These are phyloP conservation scores for Talaromyces atroroseus DNA, from an alignment of 2,329 filamentous ascomycete genomes.

Conservation along the genomic window DNA sequence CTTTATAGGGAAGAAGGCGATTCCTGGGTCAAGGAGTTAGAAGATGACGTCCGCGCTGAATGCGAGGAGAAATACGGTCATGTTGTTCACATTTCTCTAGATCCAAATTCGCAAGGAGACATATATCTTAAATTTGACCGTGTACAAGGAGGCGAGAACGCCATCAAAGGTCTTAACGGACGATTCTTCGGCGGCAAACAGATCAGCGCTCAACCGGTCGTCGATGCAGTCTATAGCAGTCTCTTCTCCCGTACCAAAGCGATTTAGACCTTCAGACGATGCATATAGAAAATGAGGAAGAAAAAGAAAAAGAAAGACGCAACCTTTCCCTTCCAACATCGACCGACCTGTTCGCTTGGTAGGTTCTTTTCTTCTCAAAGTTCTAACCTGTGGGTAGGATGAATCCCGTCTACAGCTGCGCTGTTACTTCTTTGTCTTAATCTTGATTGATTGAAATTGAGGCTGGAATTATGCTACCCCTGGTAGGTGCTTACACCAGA, in stretches of 20 bases:
- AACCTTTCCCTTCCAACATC: slow-evolving; percentile 14
- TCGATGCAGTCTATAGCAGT: slow-evolving; percentile 98
- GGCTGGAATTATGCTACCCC: slow-evolving; percentile 13
- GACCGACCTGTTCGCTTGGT: slow-evolving; percentile 17
- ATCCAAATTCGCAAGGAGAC: slow-evolving; percentile 89
- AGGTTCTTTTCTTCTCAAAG: slow-evolving; percentile 22
- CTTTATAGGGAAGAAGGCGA: slow-evolving; percentile 71
- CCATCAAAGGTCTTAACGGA: slow-evolving; percentile 95
- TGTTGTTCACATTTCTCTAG: slow-evolving; percentile 93
- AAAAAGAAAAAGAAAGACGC: not conserved
- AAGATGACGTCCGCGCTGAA: slow-evolving; percentile 87
- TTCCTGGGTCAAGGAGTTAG: slow-evolving; percentile 84
- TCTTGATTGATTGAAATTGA: not conserved
- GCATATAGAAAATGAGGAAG: not conserved
- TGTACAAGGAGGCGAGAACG: slow-evolving; percentile 91
- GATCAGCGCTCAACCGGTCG: slow-evolving; percentile 91
- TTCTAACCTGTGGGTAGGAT: slow-evolving; percentile 22
- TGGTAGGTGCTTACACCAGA: slow-evolving; percentile 16
- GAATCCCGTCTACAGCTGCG: slow-evolving; percentile 10
- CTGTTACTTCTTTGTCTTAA: not conserved
- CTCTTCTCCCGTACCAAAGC: slow-evolving; percentile 83
- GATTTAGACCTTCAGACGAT: slow-evolving; percentile 45
- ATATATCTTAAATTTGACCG: slow-evolving; percentile 98
- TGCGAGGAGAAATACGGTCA: slow-evolving; percentile 94
- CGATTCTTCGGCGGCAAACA: slow-evolving; percentile 89